Evolutionary conservation across 768 basidiomycete genomes (phyloP).

Genomic region (Lactarius sp.): DNA sequence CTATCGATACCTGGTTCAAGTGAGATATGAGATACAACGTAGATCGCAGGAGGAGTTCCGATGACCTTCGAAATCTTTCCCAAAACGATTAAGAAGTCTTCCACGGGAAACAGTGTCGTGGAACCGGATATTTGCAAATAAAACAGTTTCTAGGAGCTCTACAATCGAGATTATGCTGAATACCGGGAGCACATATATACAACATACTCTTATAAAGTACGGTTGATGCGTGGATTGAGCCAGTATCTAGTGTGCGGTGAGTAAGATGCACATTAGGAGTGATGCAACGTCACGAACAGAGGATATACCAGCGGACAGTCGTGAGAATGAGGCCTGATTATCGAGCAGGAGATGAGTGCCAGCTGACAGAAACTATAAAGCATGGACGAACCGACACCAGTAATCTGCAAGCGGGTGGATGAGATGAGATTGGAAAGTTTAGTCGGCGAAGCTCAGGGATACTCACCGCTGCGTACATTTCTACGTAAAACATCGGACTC

Average conservation of each 20-base stretch:
- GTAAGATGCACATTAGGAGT: constrained; percentile 8
- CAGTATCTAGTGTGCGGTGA: constrained; percentile 43
- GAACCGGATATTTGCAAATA: constrained; percentile 88
- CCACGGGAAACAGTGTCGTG: constrained; percentile 90
- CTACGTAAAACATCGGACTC: constrained; percentile 52
- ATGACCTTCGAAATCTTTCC: constrained; percentile 82
- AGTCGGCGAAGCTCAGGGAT: not conserved
- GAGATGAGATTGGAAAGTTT: not conserved
- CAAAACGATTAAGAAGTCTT: constrained; percentile 75
- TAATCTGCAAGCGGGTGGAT: constrained; percentile 1
- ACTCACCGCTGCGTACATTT: constrained; percentile 63
- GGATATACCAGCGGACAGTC: constrained; percentile 62
- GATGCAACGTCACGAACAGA: constrained; percentile 47
- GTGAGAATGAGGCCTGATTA: constrained; percentile 48
- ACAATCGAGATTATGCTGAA: not conserved
- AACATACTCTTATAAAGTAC: constrained; percentile 66
- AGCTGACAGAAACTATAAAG: not conserved
- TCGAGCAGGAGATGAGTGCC: constrained; percentile 1
- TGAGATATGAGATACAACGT: not conserved
- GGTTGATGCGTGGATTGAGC: constrained; percentile 77
- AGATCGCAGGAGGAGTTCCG: not conserved
- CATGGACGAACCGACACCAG: constrained; percentile 10
- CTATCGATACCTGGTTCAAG: constrained; percentile 67
- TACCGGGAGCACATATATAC: not conserved
- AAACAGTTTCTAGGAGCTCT: constrained; percentile 69